Evolutionary conservation across 1,284 basidiomycete genomes (phyloP).

Genomic region (Tremellales sp.): DNA sequence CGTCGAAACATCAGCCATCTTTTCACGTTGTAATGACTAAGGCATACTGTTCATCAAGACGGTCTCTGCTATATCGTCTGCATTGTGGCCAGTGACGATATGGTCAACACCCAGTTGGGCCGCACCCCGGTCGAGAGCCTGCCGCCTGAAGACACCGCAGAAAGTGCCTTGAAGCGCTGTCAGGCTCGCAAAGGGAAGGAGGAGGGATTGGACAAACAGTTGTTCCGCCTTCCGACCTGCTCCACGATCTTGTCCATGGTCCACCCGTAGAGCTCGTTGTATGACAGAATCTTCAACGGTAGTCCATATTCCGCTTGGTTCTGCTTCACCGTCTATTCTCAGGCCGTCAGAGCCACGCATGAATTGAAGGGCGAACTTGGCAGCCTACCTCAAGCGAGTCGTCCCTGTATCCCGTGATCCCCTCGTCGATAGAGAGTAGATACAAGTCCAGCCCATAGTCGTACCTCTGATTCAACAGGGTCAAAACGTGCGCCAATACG

Average conservation of each 20-base stretch:
- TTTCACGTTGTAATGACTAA: neutral
- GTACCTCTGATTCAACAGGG: constrained; percentile 88
- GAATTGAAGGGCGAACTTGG: neutral
- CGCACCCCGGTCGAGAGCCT: constrained; percentile 93
- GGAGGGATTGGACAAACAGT: constrained; percentile 56
- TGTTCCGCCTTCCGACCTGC: constrained; percentile 93
- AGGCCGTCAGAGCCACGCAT: neutral
- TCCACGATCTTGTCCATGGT: constrained; percentile 97
- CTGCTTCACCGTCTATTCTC: constrained; percentile 85
- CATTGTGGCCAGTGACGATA: constrained; percentile 98
- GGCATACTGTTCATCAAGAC: constrained; percentile 90
- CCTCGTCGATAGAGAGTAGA: constrained; percentile 95
- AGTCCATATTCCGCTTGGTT: constrained; percentile 94
- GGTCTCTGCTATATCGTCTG: constrained; percentile 98
- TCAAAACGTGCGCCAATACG: constrained; percentile 95
- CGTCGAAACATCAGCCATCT: neutral
- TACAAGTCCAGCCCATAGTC: constrained; percentile 88
- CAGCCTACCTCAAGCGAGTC: constrained; percentile 82
- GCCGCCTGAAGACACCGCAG: constrained; percentile 94
- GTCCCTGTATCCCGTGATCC: constrained; percentile 96
- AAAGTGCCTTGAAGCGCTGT: constrained; percentile 61
- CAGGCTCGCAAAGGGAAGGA: neutral
- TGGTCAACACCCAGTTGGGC: constrained; percentile 86
- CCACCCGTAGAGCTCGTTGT: constrained; percentile 97
- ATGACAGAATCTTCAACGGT: constrained; percentile 92